Percentiles rank a stretch among this genome's conserved stretches.
Conservation (phyloP, 768 basidiomycete species). For the Ramaria sp. region DNA sequence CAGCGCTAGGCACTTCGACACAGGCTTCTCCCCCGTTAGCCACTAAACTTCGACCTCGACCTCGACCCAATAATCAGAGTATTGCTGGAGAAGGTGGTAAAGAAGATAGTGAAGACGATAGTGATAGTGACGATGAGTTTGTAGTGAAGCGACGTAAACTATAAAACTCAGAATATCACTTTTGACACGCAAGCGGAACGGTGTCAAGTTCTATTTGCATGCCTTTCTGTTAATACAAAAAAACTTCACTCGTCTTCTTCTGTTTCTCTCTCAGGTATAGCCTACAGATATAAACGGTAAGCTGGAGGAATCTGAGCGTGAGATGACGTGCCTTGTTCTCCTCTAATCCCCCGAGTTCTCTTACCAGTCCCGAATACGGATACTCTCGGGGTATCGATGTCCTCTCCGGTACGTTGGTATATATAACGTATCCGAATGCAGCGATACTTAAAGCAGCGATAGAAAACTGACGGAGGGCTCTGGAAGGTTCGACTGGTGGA, state of each 20-base stretch:
- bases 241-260: constrained; percentile 1
- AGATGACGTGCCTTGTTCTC: constrained; percentile 54
- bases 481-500: constrained; percentile 38
- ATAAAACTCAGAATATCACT: not conserved
- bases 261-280: constrained; percentile 4
- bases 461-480: constrained; percentile 55
- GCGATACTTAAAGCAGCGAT: constrained; percentile 54
- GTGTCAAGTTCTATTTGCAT: not conserved
- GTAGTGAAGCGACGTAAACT: not conserved
- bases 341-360: constrained; percentile 68
- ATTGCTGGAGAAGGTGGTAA: not conserved
- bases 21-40: constrained; percentile 17
- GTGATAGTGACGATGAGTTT: constrained; percentile 5
- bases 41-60: constrained; percentile 30
- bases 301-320: not conserved
- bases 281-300: not conserved
- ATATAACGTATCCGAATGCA: constrained; percentile 37
- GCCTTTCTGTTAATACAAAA: not conserved
- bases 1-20: constrained; percentile 13
- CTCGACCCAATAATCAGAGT: constrained; percentile 19
- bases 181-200: not conserved
- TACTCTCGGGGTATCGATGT: constrained; percentile 65
- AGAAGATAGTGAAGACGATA: not conserved
- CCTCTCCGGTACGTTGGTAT: constrained; percentile 42
- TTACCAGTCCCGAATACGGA: constrained; percentile 63